Percentiles rank a stretch among this genome's conserved stretches.
phyloP scores from a whole-genome alignment of 1,284 basidiomycete species.

The Ustilago loliicola region DNA sequence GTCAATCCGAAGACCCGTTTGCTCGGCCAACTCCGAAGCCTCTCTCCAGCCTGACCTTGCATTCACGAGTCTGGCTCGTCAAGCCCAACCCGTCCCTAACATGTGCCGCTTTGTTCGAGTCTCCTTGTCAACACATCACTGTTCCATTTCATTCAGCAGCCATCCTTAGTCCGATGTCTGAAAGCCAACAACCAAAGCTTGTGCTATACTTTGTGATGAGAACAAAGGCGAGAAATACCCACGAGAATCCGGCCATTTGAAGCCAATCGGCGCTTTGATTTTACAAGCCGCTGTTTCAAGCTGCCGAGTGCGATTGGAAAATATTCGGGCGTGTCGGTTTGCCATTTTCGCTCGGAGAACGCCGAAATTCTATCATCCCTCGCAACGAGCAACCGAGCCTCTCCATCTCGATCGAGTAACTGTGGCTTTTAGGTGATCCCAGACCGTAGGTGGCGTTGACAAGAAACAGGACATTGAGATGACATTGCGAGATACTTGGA shows the following conservation, averaged over 20 bases:
- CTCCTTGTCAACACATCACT: not conserved
- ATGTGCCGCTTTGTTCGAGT: not conserved
- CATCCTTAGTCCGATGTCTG: not conserved
- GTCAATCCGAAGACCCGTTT: constrained; percentile 6
- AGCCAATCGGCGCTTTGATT: constrained; percentile 22
- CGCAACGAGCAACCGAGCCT: not conserved
- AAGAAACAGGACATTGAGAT: not conserved
- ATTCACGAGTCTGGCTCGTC: not conserved
- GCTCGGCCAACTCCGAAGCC: constrained; percentile 29
- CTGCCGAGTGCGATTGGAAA: constrained; percentile 1
- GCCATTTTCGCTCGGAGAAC: constrained; percentile 17
- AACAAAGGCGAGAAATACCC: not conserved
- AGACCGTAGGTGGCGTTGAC: too few relatives aligned
- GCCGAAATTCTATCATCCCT: constrained; percentile 9
- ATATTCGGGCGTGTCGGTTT: not conserved
- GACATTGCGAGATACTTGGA: constrained; percentile 13
- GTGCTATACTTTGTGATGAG: not conserved
- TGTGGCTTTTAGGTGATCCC: too few relatives aligned
- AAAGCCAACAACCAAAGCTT: not conserved
- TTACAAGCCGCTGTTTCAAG: constrained; percentile 5
- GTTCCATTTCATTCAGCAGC: not conserved
- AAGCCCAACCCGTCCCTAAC: not conserved
- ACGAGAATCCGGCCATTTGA: not conserved
- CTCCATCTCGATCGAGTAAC: too few relatives aligned
- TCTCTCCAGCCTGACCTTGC: constrained; percentile 3